A percentile compares a stretch with the other conserved stretches of the same genome.
phyloP scores from a whole-genome alignment of 805 yeast species.

The Phaffomyces antillensis region DNA sequence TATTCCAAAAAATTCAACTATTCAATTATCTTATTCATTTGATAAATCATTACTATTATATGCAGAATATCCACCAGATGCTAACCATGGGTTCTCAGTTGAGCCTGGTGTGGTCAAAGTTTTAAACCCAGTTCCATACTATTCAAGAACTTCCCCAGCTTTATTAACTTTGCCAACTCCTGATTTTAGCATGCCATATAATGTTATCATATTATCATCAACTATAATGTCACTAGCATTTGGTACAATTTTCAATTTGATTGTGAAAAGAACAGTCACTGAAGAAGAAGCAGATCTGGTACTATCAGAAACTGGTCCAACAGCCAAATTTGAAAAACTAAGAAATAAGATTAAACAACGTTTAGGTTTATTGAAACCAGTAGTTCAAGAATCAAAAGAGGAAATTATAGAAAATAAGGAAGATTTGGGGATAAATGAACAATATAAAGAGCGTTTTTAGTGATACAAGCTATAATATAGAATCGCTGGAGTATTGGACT shows the following conservation, averaged over 20 bases:
- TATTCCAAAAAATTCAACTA: slow-evolving; percentile 57
- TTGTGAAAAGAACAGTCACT: slow-evolving; percentile 67
- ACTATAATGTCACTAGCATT: slow-evolving; percentile 90
- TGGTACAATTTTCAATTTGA: slow-evolving; percentile 75
- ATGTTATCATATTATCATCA: slow-evolving; percentile 88
- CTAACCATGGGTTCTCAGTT: slow-evolving; percentile 93
- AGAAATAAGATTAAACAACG: too few species aligned
- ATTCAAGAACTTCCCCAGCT: slow-evolving; percentile 78
- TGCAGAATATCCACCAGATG: slow-evolving; percentile 98
- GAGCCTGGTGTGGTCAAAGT: slow-evolving; percentile 82
- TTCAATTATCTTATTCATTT: slow-evolving; percentile 65
- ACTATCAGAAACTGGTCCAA: slow-evolving; percentile 13
- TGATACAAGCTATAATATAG: too few species aligned
- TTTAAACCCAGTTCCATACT: slow-evolving; percentile 35
- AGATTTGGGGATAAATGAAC: too few species aligned
- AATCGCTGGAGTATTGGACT: too few species aligned
- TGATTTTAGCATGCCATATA: slow-evolving; percentile 97
- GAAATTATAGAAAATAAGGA: too few species aligned
- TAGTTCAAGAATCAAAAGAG: too few species aligned
- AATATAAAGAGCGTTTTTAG: too few species aligned
- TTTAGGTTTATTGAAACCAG: too few species aligned
- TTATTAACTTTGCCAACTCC: slow-evolving; percentile 89
- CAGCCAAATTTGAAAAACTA: slow-evolving; percentile 1
- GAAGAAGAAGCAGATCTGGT: slow-evolving; percentile 47
- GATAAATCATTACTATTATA: slow-evolving; percentile 81